Evolutionary conservation across 2,329 filamentous ascomycete species (phyloP).

Genomic region (Colletotrichum gloeosporioides): DNA sequence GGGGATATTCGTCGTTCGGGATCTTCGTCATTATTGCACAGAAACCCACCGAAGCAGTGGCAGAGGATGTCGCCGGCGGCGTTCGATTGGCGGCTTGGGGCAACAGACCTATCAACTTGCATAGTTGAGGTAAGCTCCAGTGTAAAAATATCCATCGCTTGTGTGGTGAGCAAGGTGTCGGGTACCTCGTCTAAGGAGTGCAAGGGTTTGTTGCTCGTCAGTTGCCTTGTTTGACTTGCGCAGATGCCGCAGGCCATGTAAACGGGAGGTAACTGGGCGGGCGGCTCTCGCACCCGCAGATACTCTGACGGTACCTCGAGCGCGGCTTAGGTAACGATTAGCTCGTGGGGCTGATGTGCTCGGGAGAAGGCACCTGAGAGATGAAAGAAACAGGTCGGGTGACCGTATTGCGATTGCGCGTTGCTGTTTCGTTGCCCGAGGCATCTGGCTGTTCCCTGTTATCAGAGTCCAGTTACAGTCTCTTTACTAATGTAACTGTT

Average conservation of each 20-base stretch:
- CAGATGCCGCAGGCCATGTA: background rate
- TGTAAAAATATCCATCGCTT: background rate
- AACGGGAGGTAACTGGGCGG: background rate
- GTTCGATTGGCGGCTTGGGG: constrained; percentile 5
- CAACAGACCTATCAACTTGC: background rate
- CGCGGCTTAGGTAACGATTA: constrained; percentile 1
- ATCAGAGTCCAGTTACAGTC: background rate
- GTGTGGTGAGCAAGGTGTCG: background rate
- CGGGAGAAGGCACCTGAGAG: background rate
- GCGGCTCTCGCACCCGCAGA: background rate
- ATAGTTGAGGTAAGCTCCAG: background rate
- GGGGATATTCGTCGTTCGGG: background rate
- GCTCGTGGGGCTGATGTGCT: constrained; percentile 6
- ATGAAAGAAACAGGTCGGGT: background rate
- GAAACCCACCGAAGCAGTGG: background rate
- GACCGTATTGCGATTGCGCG: background rate
- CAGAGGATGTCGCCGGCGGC: constrained; percentile 2
- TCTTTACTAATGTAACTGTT: background rate
- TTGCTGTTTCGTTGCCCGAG: background rate
- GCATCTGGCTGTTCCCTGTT: background rate
- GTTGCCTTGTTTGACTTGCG: background rate
- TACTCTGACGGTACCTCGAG: background rate
- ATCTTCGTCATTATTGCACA: constrained; percentile 3
- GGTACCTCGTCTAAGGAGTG: background rate
- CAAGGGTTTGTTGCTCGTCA: background rate